Percentiles rank a stretch among this genome's conserved stretches.
phyloP scores from a whole-genome alignment of 352 stramenopile genomes.

The Phytopythium boreale region DNA sequence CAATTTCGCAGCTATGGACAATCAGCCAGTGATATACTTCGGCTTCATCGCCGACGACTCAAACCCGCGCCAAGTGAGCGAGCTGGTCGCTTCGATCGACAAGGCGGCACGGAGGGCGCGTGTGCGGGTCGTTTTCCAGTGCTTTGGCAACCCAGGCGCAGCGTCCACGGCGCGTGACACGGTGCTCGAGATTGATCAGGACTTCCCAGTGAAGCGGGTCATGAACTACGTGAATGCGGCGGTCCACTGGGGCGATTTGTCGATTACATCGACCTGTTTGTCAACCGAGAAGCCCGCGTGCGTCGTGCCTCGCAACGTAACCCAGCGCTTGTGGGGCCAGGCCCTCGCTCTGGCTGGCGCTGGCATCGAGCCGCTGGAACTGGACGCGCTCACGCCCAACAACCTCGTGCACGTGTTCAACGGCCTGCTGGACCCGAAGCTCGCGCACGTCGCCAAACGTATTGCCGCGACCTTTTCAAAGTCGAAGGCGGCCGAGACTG shows the following conservation, averaged over 20 bases:
- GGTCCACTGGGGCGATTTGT: constrained; percentile 58
- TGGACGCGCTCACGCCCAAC: constrained; percentile 27
- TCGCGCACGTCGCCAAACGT: constrained; percentile 33
- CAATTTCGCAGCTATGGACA: constrained; percentile 24
- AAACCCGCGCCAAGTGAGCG: constrained; percentile 24
- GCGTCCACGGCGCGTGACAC: constrained; percentile 20
- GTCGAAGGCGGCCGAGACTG: constrained; percentile 34
- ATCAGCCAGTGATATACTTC: constrained; percentile 35
- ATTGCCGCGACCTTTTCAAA: constrained; percentile 40
- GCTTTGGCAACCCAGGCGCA: constrained; percentile 27
- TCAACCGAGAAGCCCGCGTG: constrained; percentile 44
- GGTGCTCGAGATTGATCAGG: constrained; percentile 48
- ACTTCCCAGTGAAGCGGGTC: constrained; percentile 35
- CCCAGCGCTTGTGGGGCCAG: constrained; percentile 54
- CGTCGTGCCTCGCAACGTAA: constrained; percentile 35
- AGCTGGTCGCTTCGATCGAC: constrained; percentile 43
- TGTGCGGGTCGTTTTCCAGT: constrained; percentile 64
- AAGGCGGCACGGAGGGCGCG: constrained; percentile 29
- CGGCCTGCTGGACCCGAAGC: constrained; percentile 27
- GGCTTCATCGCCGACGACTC: constrained; percentile 47
- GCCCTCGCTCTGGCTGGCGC: constrained; percentile 41
- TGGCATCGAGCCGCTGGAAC: constrained; percentile 31
- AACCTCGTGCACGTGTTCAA: constrained; percentile 45
- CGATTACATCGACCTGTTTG: constrained; percentile 48
- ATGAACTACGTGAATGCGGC: constrained; percentile 31